Base-by-base conservation (phyloP, 306 rosid genomes). In the Coriaria nepalensis region DNA sequence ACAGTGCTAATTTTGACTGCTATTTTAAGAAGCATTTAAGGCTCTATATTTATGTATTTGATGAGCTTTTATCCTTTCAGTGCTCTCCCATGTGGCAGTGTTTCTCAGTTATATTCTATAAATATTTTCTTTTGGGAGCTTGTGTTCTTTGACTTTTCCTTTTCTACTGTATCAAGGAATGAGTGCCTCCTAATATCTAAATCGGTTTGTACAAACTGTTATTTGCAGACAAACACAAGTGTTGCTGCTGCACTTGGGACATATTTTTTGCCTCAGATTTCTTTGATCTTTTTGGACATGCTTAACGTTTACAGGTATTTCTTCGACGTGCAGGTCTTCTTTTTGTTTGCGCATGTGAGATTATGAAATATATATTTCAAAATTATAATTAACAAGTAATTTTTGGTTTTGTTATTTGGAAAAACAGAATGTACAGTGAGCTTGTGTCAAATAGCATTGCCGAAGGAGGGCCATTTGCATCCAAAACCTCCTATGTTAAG, bases 381-480 rank as follows among this genome's bases (percentile, higher is more conserved):
- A 20, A 36, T 20, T 6, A 13, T 14, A 36, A 13, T 40, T 13
- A 13, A 53, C 6, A 10, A 45, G 11, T 15, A 41, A 53, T 46
- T 54, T 10, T n/a, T 61, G 11, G n/a, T 8, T 43, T 37, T 53
- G 63, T 51, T n/a, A 15, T 5, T 45, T 40, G 33, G 53, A 64
- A 40, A 10, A 45, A 64, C 94, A 92, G 98, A 74, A 92, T 92
- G 98, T 92, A 92, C 72, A 92, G 98, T 59, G 98, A 92, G 64
- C 96, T 92, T 61, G 76, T 92, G 67, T 92, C 98, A 37, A 85
- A 73, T 69, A 79, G 81, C 75, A 92, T 92, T 54, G 74, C 96
- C 4, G 93, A 79, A 52, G 98, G 98, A 53, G 96, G 94, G 0
- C 95, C 96, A 33, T 85, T 1, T 11, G 80, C 98, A 40, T 92